Percentiles rank a stretch among this genome's conserved stretches.
Conservation (phyloP, 2,329 filamentous ascomycete genomes). For the Ophiostoma montium region DNA sequence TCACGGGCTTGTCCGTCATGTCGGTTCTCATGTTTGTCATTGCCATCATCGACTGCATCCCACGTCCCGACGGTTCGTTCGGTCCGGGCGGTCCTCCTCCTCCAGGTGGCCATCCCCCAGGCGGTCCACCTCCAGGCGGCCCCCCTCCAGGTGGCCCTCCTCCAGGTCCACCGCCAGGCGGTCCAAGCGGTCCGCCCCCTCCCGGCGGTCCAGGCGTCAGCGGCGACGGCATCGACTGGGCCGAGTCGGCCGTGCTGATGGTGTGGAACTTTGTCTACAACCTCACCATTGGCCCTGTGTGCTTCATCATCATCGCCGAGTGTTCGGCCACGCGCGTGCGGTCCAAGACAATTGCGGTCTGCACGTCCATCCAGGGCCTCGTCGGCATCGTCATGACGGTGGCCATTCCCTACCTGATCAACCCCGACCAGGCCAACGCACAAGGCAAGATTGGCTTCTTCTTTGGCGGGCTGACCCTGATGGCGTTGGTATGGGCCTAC, state of each 20-base stretch:
- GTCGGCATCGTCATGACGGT: conserved; percentile 29
- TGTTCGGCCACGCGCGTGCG: conserved; percentile 29
- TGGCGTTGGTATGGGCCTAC: conserved; percentile 35
- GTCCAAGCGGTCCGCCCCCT: no score
- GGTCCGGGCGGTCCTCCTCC: no score
- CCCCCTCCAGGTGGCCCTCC: no score
- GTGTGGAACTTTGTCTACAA: conserved; percentile 39
- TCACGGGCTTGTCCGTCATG: conserved; percentile 30
- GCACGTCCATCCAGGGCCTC: conserved; percentile 27
- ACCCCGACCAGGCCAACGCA: conserved; percentile 28
- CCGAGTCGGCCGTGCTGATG: conserved; percentile 34
- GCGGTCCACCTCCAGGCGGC: no score
- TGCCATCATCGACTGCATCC: conserved; percentile 32
- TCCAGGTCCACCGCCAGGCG: no score
- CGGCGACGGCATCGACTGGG: conserved; percentile 24
- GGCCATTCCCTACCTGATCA: conserved; percentile 30
- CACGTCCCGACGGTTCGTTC: conserved; percentile 24
- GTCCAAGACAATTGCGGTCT: conserved; percentile 30
- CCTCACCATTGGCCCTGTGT: conserved; percentile 33
- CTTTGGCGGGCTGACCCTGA: conserved; percentile 30
- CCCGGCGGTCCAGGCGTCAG: no score
- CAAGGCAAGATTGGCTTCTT: conserved; percentile 32
- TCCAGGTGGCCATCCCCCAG: no score
- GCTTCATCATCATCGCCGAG: conserved; percentile 42
- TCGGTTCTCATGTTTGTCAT: conserved; percentile 31